These are phyloP conservation scores for Colletotrichum scovillei DNA, from an alignment of 2,329 filamentous ascomycete species.

Conservation along the genomic window DNA sequence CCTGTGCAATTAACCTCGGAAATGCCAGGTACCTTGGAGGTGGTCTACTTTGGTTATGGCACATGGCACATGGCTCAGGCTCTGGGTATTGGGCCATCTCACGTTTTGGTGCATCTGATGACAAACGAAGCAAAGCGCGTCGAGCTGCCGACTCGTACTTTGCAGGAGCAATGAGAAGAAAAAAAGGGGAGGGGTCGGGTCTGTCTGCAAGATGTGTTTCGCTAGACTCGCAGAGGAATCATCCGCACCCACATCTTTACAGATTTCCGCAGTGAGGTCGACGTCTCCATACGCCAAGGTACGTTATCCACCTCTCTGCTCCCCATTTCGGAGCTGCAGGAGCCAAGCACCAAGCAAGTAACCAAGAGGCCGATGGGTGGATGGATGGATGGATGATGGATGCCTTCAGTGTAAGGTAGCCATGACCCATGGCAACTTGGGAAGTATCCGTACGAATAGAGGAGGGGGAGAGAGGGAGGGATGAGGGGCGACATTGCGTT, in stretches of 20 bases:
- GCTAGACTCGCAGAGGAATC: conserved; percentile 25
- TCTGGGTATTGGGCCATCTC: background rate
- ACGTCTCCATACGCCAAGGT: conserved; percentile 29
- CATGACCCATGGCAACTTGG: too few relatives aligned
- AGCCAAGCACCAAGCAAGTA: conserved; percentile 20
- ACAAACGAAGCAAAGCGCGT: conserved; percentile 15
- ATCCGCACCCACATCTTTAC: conserved; percentile 21
- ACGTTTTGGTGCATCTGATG: background rate
- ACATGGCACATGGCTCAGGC: too few relatives aligned
- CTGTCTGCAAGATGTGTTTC: conserved; percentile 15
- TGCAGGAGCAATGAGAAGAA: conserved; percentile 3
- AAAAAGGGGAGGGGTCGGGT: conserved; percentile 17
- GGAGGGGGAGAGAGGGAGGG: background rate
- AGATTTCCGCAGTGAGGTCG: conserved; percentile 28
- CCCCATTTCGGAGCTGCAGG: conserved; percentile 29
- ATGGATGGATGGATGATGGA: too few relatives aligned
- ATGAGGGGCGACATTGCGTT: conserved; percentile 18
- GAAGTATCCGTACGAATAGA: background rate
- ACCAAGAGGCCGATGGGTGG: background rate
- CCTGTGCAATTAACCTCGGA: background rate
- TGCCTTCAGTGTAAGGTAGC: too few relatives aligned
- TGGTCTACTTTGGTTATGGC: background rate
- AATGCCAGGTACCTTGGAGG: background rate
- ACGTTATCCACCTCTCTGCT: conserved; percentile 12
- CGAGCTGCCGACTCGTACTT: conserved; percentile 8